A percentile compares a stretch with the other conserved stretches of the same genome.
phyloP scores from a whole-genome alignment of 306 rosid genomes.

The Trifolium repens region DNA sequence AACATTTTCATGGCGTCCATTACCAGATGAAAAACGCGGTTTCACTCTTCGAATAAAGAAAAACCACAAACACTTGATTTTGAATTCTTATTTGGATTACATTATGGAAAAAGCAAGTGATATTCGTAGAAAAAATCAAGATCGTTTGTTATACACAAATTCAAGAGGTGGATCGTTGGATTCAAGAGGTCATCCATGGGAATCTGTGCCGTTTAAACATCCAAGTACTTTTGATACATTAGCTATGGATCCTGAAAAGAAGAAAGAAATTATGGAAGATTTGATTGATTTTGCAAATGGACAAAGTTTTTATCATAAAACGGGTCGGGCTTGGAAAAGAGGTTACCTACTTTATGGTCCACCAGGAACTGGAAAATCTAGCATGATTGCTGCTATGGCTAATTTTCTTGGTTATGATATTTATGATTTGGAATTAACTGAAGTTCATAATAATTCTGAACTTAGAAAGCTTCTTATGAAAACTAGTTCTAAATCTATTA shows the following conservation, averaged over 20 bases:
- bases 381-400: constrained; percentile 99
- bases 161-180: constrained; percentile 91
- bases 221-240: constrained; percentile 92
- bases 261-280: constrained; percentile 77
- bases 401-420: constrained; percentile 86
- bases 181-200: constrained; percentile 96
- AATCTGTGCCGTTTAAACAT: constrained; percentile 93
- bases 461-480: constrained; percentile 88
- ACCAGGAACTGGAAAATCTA: constrained; percentile 91
- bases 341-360: constrained; percentile 93
- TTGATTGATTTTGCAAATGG: constrained; percentile 77
- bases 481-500: constrained; percentile 85
- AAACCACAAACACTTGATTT: constrained; percentile 58
- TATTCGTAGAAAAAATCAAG: constrained; percentile 81
- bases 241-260: constrained; percentile 84
- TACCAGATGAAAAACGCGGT: constrained; percentile 90
- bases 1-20: constrained; percentile 83
- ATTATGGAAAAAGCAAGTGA: constrained; percentile 86
- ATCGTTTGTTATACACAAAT: constrained; percentile 79
- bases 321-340: constrained; percentile 95
- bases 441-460: constrained; percentile 89
- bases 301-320: constrained; percentile 77
- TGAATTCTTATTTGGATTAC: constrained; percentile 71
- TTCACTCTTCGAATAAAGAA: constrained; percentile 85
- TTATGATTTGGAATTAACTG: constrained; percentile 87